Evolutionary conservation across 371 early-diverging fungal genomes (phyloP).

Genomic region (Lichtheimia corymbifera): DNA sequence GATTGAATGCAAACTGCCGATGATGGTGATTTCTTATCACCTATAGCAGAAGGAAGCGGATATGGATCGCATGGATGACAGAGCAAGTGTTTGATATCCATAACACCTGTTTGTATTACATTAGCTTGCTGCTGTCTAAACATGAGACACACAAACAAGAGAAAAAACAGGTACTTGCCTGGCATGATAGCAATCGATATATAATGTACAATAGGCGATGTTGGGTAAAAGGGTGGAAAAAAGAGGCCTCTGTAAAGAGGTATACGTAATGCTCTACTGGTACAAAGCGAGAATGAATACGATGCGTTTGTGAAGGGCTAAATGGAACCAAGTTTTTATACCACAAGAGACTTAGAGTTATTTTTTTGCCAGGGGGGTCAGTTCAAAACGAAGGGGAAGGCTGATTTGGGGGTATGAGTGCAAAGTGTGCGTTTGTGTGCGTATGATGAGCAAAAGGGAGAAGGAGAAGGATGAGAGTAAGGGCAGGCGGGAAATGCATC

Average conservation of each 20-base stretch:
- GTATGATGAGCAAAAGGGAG: constrained; percentile 1
- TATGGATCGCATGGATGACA: constrained; percentile 29
- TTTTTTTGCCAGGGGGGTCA: constrained; percentile 3
- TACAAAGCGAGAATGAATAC: constrained; percentile 12
- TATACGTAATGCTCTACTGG: constrained; percentile 7
- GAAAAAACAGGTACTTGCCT: not conserved
- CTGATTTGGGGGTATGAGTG: not conserved
- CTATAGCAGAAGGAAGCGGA: not conserved
- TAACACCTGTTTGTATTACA: constrained; percentile 19
- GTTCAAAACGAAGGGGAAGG: not conserved
- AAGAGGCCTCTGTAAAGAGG: constrained; percentile 1
- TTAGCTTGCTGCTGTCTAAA: constrained; percentile 1
- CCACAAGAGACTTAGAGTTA: constrained; percentile 2
- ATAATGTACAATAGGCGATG: constrained; percentile 12
- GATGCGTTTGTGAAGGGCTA: constrained; percentile 1
- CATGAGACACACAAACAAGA: constrained; percentile 7
- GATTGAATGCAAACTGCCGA: not conserved
- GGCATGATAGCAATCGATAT: constrained; percentile 5
- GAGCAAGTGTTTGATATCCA: constrained; percentile 35
- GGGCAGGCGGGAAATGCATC: constrained; percentile 13
- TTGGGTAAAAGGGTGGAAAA: not conserved
- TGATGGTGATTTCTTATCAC: not conserved
- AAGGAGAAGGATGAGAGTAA: constrained; percentile 4
- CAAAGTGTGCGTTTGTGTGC: too few relatives aligned
- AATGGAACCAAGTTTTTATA: constrained; percentile 3